Base-by-base conservation (phyloP, 1,139 yeast species). In the Nakaseomyces glabratus region DNA sequence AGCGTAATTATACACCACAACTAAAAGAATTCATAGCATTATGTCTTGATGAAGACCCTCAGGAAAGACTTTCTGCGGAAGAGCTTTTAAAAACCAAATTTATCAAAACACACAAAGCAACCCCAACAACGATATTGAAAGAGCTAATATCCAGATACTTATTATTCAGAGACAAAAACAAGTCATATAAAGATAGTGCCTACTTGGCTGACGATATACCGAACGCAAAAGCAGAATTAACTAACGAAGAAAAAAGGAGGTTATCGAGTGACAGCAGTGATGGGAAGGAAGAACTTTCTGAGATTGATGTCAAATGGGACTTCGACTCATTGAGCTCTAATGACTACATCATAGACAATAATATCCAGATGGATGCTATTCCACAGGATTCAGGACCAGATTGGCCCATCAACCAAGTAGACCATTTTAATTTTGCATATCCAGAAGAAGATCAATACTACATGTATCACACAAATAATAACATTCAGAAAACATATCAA, bases 1-100 rank as follows among this genome's bases (percentile, higher is more conserved):
- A 98, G 5, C 65, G 90, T 35, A 85, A 78, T 43, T 85, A 84
- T 54, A 74, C 94, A 0, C 58, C 80, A 0, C 62, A 70, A 1
- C 63, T 90, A 40, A 93, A 88, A 51, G 98, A 93, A 58, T 76
- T 85, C 42, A 79, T 93, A 35, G 95, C 98, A 0, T 63, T 82
- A 34, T 90, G 97, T 60, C 66, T 93, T 33, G 97, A 90, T 57
- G 98, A 93, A 58, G 84, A 81, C 42, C 95, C 97, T 0, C 78
- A 75, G 15, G 94, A 84, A 50, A 68, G 99, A 47, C 82, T 88
- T 0, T 66, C 76, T 33, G 97, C 98, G 1, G 95, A 85, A 35
- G 95, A 84, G 29, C 62, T 93, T 32, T 58, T 74, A 34, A 84
- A 78, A 52, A 71, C 88, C 37, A 81, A 73, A 53, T 79, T 88